These are phyloP conservation scores for Epichloe typhina DNA, from an alignment of 2,329 filamentous ascomycete genomes.

Conservation along the genomic window DNA sequence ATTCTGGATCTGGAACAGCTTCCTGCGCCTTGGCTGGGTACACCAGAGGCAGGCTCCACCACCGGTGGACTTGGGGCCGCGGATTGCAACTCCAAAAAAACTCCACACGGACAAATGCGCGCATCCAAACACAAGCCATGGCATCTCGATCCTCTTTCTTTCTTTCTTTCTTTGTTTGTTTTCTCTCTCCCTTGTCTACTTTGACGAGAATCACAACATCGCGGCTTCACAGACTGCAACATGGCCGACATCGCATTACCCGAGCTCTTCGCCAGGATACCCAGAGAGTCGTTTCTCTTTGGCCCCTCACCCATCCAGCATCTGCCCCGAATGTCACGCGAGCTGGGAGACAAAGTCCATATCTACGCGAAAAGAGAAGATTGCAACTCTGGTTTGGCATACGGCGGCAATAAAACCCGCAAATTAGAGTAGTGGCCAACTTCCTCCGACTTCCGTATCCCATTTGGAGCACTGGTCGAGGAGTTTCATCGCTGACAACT, in stretches of 20 bases:
- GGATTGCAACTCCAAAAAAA: too few relatives aligned
- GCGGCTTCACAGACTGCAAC: constrained; percentile 65
- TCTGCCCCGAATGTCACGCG: constrained; percentile 50
- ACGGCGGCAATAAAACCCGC: constrained; percentile 55
- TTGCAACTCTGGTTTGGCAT: constrained; percentile 54
- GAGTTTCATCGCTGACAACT: neutral
- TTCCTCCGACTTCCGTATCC: too few relatives aligned
- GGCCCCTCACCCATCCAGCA: constrained; percentile 56
- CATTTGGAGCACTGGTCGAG: neutral
- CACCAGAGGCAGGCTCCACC: too few relatives aligned
- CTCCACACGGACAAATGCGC: too few relatives aligned
- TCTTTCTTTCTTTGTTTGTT: constrained; percentile 25
- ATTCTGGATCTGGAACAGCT: too few relatives aligned
- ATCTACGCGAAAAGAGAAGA: constrained; percentile 64
- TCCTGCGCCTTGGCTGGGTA: too few relatives aligned
- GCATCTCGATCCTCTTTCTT: too few relatives aligned
- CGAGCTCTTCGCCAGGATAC: constrained; percentile 49
- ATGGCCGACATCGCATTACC: constrained; percentile 27
- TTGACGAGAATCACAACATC: too few relatives aligned
- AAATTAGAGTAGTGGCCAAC: constrained; percentile 42
- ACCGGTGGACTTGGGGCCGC: too few relatives aligned
- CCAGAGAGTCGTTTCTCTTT: constrained; percentile 47
- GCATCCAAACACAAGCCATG: too few relatives aligned
- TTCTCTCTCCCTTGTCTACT: too few relatives aligned
- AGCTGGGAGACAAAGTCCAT: constrained; percentile 44